Evolutionary conservation across 371 early-diverging fungal species (phyloP), one percentile per base, ranked within the genome.

Genomic region (Rozella allomycis): DNA sequence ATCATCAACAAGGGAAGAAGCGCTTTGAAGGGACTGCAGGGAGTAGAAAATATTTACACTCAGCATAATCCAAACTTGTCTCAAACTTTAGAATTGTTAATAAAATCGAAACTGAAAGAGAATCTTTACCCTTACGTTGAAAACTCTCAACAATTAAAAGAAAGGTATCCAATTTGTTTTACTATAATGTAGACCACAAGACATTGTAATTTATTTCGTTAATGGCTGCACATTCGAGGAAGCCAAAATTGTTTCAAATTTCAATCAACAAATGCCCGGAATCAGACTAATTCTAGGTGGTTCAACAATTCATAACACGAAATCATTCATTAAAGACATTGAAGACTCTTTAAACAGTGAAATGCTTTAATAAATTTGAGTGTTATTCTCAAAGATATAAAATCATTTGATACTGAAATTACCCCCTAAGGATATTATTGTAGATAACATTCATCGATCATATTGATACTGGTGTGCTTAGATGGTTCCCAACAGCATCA

Each of bases 41-140:
- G 90, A 2, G 85, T 84, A n/a, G 93, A 91, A 37, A 91, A 91
- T 41, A 90, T 94, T 8, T 94, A 88, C 49, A 90, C 91, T 7
- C 87, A 87, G 43, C 93, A 94, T 46, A 63, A 63, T n/a, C 87
- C 93, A 6, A 63, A 67, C 5, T 38, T 91, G 26, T 70, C 66
- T 0, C 70, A 73, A 20, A 75, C 70, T 18, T 26, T 94, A 17
- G 74, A 81, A 37, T 50, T 61, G 23, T 38, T 81, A 28, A 47
- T 78, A 28, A 84, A 83, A 43, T 82, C 81, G 10, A 65, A 67
- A 26, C 52, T 81, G n/a, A 71, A 64, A 36, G 77, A 76, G 17
- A 49, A 66, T 3, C 58, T 54, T 23, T 82, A 77, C 35, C 88
- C 88, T 12, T 82, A 71, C 44, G 46, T 76, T 1, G 71, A 74